A percentile compares a stretch with the other conserved stretches of the same genome.
Evolutionary conservation across 1,284 basidiomycete species (phyloP).

Genomic region (Somion occarium): DNA sequence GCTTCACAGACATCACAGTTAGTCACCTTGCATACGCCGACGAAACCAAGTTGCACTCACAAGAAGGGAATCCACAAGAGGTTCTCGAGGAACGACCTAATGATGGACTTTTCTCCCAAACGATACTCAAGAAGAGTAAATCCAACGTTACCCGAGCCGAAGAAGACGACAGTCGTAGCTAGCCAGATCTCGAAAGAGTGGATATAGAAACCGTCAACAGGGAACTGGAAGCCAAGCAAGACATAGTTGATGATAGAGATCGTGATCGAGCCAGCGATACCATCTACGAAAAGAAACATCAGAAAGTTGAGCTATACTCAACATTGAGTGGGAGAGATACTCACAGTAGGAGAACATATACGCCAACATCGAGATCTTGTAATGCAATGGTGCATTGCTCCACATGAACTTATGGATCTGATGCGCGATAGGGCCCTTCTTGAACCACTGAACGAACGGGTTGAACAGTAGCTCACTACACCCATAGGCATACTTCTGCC

Average conservation of each 20-base stretch:
- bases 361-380: conserved; percentile 40
- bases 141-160: conserved; percentile 42
- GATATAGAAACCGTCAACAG: conserved; percentile 41
- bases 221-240: conserved; percentile 42
- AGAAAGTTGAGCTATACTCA: not conserved
- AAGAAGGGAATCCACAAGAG: conserved; percentile 46
- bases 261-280: conserved; percentile 35
- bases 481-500: conserved; percentile 54
- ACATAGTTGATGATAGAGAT: conserved; percentile 38
- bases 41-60: conserved; percentile 24
- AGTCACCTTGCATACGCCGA: conserved; percentile 2
- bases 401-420: conserved; percentile 44
- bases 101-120: conserved; percentile 33
- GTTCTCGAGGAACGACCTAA: conserved; percentile 35
- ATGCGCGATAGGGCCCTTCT: conserved; percentile 41
- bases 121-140: conserved; percentile 47
- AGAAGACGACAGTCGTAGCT: conserved; percentile 49
- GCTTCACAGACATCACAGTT: conserved; percentile 24
- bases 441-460: conserved; percentile 43
- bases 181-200: conserved; percentile 43
- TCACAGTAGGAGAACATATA: conserved; percentile 43
- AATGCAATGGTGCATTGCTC: conserved; percentile 36
- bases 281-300: conserved; percentile 23
- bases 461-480: conserved; percentile 39
- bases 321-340: conserved; percentile 10